Percentiles rank a stretch among this genome's conserved stretches.
phyloP scores from a whole-genome alignment of 768 basidiomycete genomes.

The Lentinula sp. region DNA sequence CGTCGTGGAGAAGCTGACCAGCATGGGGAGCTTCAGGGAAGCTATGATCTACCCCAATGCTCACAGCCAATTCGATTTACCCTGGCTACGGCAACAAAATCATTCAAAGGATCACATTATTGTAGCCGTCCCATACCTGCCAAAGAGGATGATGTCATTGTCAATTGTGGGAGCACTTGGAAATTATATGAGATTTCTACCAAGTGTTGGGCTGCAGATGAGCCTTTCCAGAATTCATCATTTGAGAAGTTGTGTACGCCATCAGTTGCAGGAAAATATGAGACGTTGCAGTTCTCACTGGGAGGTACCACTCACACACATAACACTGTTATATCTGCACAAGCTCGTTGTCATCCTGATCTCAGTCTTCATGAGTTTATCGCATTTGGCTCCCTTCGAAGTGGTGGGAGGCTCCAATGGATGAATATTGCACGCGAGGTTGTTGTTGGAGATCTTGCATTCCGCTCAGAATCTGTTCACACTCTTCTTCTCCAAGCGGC shows the following conservation, averaged over 20 bases:
- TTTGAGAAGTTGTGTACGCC: constrained; percentile 14
- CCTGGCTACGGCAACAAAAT: constrained; percentile 24
- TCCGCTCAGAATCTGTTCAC: constrained; percentile 34
- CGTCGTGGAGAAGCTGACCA: constrained; percentile 2
- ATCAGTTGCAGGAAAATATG: constrained; percentile 20
- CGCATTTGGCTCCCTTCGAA: constrained; percentile 38
- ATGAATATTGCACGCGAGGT: constrained; percentile 42
- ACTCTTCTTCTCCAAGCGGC: constrained; percentile 37
- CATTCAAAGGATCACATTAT: constrained; percentile 26
- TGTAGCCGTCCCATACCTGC: constrained; percentile 10
- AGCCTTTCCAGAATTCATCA: not conserved
- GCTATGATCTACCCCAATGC: constrained; percentile 1
- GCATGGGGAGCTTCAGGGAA: constrained; percentile 12
- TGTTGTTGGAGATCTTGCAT: constrained; percentile 27
- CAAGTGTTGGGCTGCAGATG: not conserved
- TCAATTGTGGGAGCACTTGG: constrained; percentile 24
- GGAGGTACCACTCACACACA: constrained; percentile 28
- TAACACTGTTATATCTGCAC: constrained; percentile 37
- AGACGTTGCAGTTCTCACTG: constrained; percentile 28
- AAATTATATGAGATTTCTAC: constrained; percentile 14
- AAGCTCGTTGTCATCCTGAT: constrained; percentile 30
- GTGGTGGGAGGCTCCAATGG: constrained; percentile 42
- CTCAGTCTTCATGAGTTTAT: constrained; percentile 40
- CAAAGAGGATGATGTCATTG: constrained; percentile 11
- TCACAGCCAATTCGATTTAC: constrained; percentile 21